These are phyloP conservation scores for Serendipita sp. DNA, from an alignment of 768 basidiomycete genomes.

Conservation along the genomic window DNA sequence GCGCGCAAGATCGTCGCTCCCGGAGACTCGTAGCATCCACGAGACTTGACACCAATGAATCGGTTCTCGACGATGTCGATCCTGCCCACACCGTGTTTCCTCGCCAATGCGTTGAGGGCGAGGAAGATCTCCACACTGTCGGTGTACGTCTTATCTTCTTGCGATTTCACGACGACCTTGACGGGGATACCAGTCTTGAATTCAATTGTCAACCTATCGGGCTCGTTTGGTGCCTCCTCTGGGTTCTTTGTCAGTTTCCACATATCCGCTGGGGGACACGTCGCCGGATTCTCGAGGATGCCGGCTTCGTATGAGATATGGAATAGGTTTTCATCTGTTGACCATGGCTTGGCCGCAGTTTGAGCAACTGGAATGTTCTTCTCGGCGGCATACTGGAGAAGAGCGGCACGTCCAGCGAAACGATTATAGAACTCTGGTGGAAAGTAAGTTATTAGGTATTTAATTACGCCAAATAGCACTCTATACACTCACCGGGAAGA, in stretches of 20 bases:
- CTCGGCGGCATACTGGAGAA: slow-evolving; percentile 76
- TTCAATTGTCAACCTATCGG: slow-evolving; percentile 71
- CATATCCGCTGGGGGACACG: slow-evolving; percentile 90
- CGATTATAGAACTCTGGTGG: slow-evolving; percentile 82
- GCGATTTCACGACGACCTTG: slow-evolving; percentile 47
- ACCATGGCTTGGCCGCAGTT: slow-evolving; percentile 96
- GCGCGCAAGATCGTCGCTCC: slow-evolving; percentile 90
- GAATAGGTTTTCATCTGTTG: slow-evolving; percentile 98
- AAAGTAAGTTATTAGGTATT: not conserved
- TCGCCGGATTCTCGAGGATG: slow-evolving; percentile 93
- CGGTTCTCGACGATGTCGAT: slow-evolving; percentile 99
- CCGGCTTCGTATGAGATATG: slow-evolving; percentile 99
- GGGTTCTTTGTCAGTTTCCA: slow-evolving; percentile 90
- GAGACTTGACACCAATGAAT: slow-evolving; percentile 97
- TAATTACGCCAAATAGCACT: not conserved
- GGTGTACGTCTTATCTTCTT: slow-evolving; percentile 47
- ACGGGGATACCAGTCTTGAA: slow-evolving; percentile 78
- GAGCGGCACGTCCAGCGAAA: slow-evolving; percentile 87
- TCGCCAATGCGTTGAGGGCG: slow-evolving; percentile 74
- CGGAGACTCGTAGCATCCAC: slow-evolving; percentile 98
- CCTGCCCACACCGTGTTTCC: slow-evolving; percentile 90
- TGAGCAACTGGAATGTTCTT: slow-evolving; percentile 87
- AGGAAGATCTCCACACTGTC: slow-evolving; percentile 91
- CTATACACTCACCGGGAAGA: slow-evolving; percentile 49
- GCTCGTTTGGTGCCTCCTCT: slow-evolving; percentile 59